Evolutionary conservation across 192 early-diverging fungal genomes (phyloP).

Genomic region (Coemansia sp.): DNA sequence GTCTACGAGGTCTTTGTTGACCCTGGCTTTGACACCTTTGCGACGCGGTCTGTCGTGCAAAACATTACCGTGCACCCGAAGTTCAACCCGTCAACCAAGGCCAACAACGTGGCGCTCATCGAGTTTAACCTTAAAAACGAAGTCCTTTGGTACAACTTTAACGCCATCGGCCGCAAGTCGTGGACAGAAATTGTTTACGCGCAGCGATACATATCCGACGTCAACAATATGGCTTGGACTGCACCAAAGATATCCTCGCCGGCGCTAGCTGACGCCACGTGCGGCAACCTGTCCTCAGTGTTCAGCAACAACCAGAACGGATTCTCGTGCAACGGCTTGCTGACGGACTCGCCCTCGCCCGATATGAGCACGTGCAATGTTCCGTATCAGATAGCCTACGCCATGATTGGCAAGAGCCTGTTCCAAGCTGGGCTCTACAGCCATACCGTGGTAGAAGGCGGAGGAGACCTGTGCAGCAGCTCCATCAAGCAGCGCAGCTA

Average conservation of each 20-base stretch:
- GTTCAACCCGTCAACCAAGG: conserved; percentile 16
- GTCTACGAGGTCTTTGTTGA: conserved; percentile 18
- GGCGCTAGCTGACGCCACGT: conserved; percentile 3
- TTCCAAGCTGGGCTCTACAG: conserved; percentile 31
- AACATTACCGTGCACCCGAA: conserved; percentile 29
- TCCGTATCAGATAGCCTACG: conserved; percentile 23
- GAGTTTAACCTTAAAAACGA: conserved; percentile 14
- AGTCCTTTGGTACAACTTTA: conserved; percentile 21
- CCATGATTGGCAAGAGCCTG: not conserved
- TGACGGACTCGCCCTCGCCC: not conserved
- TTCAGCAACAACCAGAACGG: conserved; percentile 19
- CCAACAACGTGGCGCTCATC: conserved; percentile 38
- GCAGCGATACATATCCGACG: conserved; percentile 11
- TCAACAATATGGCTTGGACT: conserved; percentile 13
- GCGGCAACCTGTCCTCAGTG: conserved; percentile 14
- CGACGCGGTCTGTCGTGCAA: not conserved
- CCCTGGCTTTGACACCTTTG: not conserved
- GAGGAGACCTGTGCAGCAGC: conserved; percentile 21
- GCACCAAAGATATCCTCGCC: not conserved
- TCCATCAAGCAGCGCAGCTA: conserved; percentile 14
- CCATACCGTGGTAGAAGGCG: conserved; percentile 15
- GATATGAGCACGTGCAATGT: conserved; percentile 13
- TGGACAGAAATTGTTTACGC: conserved; percentile 23
- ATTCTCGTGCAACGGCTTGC: conserved; percentile 8
- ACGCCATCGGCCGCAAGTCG: not conserved